A percentile compares a stretch with the other conserved stretches of the same genome.
phyloP scores from a whole-genome alignment of 1,139 yeast genomes.

The Saccharomyces hybrid region DNA sequence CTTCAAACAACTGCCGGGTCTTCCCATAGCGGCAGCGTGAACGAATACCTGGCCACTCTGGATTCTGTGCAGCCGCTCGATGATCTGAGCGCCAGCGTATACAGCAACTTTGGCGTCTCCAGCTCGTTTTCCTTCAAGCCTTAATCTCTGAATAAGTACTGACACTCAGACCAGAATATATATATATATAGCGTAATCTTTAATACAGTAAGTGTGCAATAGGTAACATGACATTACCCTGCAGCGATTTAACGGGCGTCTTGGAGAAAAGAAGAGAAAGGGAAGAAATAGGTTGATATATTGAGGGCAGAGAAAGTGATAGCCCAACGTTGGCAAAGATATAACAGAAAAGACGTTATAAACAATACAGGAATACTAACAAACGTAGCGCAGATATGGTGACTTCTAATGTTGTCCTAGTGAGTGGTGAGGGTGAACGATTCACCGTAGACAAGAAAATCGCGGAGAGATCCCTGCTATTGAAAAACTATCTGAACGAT shows the following conservation, averaged over 20 bases:
- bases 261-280: not conserved
- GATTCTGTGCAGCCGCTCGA: constrained; percentile 62
- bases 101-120: constrained; percentile 61
- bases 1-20: constrained; percentile 41
- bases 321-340: not conserved
- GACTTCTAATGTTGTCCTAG: constrained; percentile 39
- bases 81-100: constrained; percentile 84
- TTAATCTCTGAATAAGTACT: not conserved
- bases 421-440: constrained; percentile 67
- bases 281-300: not conserved
- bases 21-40: constrained; percentile 42
- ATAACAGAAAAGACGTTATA: constrained; percentile 1
- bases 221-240: not conserved
- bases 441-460: constrained; percentile 74
- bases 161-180: not conserved
- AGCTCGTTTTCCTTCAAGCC: not conserved
- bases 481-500: constrained; percentile 88
- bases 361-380: constrained; percentile 13
- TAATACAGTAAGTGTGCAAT: not conserved
- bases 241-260: not conserved
- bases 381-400: not conserved
- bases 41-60: constrained; percentile 33
- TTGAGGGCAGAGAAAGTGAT: not conserved
- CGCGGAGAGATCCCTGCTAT: constrained; percentile 81
- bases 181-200: not conserved